Evolutionary conservation across 1,139 yeast species (phyloP).

Genomic region (Blastobotrys proliferans): DNA sequence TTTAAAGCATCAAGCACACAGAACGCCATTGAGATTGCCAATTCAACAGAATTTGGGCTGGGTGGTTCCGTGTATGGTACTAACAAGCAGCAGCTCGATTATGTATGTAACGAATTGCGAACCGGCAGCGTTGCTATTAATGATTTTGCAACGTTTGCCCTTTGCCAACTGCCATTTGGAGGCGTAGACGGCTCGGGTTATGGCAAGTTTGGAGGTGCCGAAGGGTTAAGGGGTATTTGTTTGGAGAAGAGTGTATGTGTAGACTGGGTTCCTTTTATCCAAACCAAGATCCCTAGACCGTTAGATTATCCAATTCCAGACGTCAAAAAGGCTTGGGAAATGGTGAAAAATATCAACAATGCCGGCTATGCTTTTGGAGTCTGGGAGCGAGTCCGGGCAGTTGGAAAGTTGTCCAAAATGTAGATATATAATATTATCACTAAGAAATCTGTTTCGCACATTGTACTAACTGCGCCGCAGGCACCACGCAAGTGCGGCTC

Average conservation of each 20-base stretch:
- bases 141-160: slow-evolving; percentile 93
- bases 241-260: slow-evolving; percentile 79
- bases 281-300: slow-evolving; percentile 79
- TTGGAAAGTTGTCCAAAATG: slow-evolving; percentile 31
- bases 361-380: slow-evolving; percentile 76
- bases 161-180: slow-evolving; percentile 95
- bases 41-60: slow-evolving; percentile 82
- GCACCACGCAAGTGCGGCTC: too few relatives aligned
- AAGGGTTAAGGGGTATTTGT: slow-evolving; percentile 87
- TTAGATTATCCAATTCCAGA: slow-evolving; percentile 86
- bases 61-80: slow-evolving; percentile 87
- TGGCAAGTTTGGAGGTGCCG: slow-evolving; percentile 96
- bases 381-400: slow-evolving; percentile 61
- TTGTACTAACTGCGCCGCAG: too few relatives aligned
- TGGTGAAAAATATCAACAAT: slow-evolving; percentile 73
- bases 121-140: slow-evolving; percentile 94
- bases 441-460: too few relatives aligned
- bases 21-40: slow-evolving; percentile 75
- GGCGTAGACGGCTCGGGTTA: slow-evolving; percentile 91
- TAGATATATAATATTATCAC: neutral
- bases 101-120: slow-evolving; percentile 58
- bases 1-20: slow-evolving; percentile 63
- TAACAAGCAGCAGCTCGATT: slow-evolving; percentile 48
- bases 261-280: slow-evolving; percentile 71
- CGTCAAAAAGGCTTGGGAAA: slow-evolving; percentile 80